phyloP scores from a whole-genome alignment of 2,329 filamentous ascomycete genomes.

The Polytolypa hystricis region DNA sequence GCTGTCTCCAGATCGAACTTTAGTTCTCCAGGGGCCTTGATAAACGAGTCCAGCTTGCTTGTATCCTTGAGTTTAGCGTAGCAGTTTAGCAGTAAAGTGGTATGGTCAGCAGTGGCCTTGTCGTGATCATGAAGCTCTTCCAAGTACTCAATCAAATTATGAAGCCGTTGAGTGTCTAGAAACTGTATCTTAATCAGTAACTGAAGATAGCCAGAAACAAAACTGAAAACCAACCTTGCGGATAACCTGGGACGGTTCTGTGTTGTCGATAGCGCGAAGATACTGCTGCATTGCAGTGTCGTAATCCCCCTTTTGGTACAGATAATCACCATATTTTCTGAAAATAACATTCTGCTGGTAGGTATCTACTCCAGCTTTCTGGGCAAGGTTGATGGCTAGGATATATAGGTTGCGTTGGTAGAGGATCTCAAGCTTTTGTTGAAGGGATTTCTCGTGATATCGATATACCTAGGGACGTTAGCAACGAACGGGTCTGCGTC shows the following conservation, averaged over 20 bases:
- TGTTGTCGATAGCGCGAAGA: constrained; percentile 87
- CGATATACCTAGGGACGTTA: constrained; percentile 53
- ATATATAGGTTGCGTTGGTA: constrained; percentile 91
- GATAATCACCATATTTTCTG: constrained; percentile 81
- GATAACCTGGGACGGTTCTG: constrained; percentile 91
- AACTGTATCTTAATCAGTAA: constrained; percentile 45
- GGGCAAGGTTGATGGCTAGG: constrained; percentile 81
- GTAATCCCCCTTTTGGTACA: constrained; percentile 92
- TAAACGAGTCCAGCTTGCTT: constrained; percentile 89
- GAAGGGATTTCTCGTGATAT: constrained; percentile 82
- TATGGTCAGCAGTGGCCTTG: constrained; percentile 88
- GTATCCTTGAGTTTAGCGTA: constrained; percentile 98
- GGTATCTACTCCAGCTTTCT: constrained; percentile 70
- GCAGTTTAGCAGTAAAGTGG: constrained; percentile 86
- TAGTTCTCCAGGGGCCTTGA: constrained; percentile 85
- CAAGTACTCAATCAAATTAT: constrained; percentile 92
- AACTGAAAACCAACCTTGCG: constrained; percentile 52
- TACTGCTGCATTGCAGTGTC: constrained; percentile 99
- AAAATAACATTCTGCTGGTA: constrained; percentile 85
- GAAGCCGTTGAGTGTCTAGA: constrained; percentile 90
- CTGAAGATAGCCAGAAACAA: constrained; percentile 30
- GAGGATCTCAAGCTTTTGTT: constrained; percentile 83
- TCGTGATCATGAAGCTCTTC: constrained; percentile 93
- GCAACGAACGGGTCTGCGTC: constrained; percentile 1
- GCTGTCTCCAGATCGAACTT: constrained; percentile 97